Percentiles rank a stretch among this genome's conserved stretches.
Conservation (phyloP, 371 early-diverging fungal genomes). For the Funneliformis caledonium region DNA sequence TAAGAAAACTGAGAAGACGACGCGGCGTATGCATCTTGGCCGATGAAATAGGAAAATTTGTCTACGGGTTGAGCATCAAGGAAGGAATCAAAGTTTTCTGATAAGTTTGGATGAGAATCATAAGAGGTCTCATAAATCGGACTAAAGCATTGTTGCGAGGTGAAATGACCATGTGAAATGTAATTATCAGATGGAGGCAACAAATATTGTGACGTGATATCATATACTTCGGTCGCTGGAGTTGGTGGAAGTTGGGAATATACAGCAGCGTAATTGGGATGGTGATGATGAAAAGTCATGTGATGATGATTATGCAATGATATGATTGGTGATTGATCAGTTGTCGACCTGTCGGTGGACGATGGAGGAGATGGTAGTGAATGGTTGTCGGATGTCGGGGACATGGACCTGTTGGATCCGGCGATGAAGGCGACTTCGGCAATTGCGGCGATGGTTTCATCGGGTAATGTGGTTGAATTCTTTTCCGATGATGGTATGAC, state of each 20-base stretch:
- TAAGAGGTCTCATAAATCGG: neutral
- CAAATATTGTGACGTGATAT: neutral
- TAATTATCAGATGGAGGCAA: neutral
- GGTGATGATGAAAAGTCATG: neutral
- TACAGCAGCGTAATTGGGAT: neutral
- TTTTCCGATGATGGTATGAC: neutral
- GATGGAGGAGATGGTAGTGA: neutral
- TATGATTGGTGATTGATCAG: neutral
- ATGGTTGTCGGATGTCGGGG: neutral
- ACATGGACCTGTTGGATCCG: neutral
- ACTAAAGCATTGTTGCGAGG: neutral
- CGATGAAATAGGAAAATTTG: conserved; percentile 20
- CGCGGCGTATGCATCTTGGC: neutral
- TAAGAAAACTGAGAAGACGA: neutral
- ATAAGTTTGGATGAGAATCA: neutral
- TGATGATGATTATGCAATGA: neutral
- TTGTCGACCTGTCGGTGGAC: neutral
- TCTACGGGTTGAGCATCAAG: conserved; percentile 16
- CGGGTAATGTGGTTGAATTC: neutral
- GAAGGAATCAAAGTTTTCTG: neutral
- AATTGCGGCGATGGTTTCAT: conserved; percentile 11
- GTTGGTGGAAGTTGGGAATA: conserved; percentile 2
- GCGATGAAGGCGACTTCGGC: conserved; percentile 15
- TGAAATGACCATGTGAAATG: neutral
- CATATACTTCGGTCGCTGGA: conserved; percentile 1